Conservation (phyloP, 2,329 filamentous ascomycete genomes). For the Talaromyces sp. region DNA sequence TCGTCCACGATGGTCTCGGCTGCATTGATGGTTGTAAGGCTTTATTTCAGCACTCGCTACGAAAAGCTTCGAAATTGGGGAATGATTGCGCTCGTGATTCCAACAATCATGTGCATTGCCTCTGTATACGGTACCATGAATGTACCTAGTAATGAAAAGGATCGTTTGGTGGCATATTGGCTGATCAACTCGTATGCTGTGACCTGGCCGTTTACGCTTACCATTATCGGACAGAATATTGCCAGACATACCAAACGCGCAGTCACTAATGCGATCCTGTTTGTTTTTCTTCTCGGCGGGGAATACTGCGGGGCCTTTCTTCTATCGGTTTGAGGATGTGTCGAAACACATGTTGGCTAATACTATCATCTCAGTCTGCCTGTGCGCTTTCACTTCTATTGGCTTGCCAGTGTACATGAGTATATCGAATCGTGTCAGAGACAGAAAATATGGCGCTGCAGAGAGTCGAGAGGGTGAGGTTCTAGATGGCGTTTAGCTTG, state of each 20-base stretch:
- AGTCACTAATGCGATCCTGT: background rate
- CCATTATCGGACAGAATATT: background rate
- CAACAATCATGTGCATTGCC: too few relatives aligned
- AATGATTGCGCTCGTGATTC: too few relatives aligned
- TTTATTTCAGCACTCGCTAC: too few relatives aligned
- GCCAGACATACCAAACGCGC: background rate
- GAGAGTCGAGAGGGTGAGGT: background rate
- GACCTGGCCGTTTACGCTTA: background rate
- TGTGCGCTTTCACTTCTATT: background rate
- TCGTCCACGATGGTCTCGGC: too few relatives aligned
- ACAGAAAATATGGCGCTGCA: background rate
- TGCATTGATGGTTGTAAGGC: too few relatives aligned
- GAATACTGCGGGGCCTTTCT: too few relatives aligned
- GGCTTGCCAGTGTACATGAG: background rate
- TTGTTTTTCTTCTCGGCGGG: background rate
- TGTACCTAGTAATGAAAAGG: too few relatives aligned
- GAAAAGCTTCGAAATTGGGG: too few relatives aligned
- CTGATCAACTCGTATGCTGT: background rate
- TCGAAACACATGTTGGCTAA: background rate
- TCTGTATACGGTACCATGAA: too few relatives aligned
- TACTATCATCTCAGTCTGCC: background rate
- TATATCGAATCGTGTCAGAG: background rate
- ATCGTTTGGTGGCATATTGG: background rate
- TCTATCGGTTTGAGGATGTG: too few relatives aligned
- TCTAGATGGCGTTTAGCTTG: background rate